These are phyloP conservation scores for Euclidium syriacum DNA, from an alignment of 345 rosid species.

Conservation along the genomic window DNA sequence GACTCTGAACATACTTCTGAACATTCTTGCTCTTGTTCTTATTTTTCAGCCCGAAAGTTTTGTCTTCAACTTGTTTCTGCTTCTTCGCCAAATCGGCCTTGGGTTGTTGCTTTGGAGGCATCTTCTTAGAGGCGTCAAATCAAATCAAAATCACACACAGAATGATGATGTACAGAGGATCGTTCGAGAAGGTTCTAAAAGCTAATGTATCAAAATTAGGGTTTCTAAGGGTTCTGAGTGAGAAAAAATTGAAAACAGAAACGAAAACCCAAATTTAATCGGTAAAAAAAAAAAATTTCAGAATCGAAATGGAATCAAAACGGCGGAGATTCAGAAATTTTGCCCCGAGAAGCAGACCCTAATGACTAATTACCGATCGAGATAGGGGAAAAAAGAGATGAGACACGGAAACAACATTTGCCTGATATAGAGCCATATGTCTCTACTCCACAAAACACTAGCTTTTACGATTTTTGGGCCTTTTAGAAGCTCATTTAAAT, in stretches of 20 bases:
- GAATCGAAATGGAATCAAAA: constrained; percentile 5
- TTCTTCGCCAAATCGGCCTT: constrained; percentile 87
- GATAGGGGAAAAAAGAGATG: not conserved
- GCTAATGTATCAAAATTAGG: constrained; percentile 25
- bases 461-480: constrained; percentile 4
- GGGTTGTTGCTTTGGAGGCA: constrained; percentile 90
- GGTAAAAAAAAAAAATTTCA: not conserved
- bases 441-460: not conserved
- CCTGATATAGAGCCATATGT: constrained; percentile 10
- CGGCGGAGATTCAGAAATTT: constrained; percentile 24
- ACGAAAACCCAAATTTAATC: constrained; percentile 1
- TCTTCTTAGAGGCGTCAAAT: constrained; percentile 25
- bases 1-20: constrained; percentile 84
- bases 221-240: constrained; percentile 8
- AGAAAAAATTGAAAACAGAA: not conserved
- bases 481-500: not conserved
- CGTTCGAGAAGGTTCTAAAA: not conserved
- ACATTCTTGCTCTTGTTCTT: constrained; percentile 95
- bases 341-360: constrained; percentile 19
- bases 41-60: constrained; percentile 88
- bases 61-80: constrained; percentile 92
- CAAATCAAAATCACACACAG: not conserved
- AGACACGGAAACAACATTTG: constrained; percentile 10
- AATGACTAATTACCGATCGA: constrained; percentile 22
- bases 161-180: constrained; percentile 12